Evolutionary conservation across 2,329 filamentous ascomycete genomes (phyloP), one percentile per base, ranked within the genome.

Genomic region (Trichoderma sp.): DNA sequence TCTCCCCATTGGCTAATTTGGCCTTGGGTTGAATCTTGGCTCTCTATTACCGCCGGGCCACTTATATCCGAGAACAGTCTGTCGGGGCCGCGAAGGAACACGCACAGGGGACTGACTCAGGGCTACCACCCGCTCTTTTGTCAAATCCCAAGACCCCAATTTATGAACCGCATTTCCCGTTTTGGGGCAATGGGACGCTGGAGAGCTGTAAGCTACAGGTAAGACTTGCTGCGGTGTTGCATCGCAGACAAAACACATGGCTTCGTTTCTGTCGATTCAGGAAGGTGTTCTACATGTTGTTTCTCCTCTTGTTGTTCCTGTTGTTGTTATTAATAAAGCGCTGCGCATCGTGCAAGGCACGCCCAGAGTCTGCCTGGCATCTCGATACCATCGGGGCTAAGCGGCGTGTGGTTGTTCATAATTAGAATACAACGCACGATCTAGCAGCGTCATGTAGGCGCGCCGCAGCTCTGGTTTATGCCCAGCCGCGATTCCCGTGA

Each of bases 401-500:
- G n/a, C 54, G 49, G 49, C 63, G 34, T 37, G 37, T 21, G n/a
- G 34, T 26, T 30, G 28, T 51, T 59, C 54, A 66, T 59, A 66
- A 28, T 66, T 66, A 66, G 54, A 43, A 54, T 58, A 59, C 39
- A 49, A 30, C 13, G 61, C 37, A 46, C 61, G 39, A 66, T 56
- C 37, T n/a, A 59, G 39, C 37, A 59, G 54, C 63, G 63, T 66
- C 63, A 66, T 66, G 28, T 59, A 66, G 37, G 56, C 63, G 39
- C 54, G 63, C 63, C 63, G 58, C 28, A 28, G 54, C 39, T 21
- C 28, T 59, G 26, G 4, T 66, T 37, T 58, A 18, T 30, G 28
- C 63, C 54, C 54, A 66, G 63, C 63, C 39, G 39, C 63, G 43
- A 66, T 51, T 58, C 63, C 54, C 63, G 54, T 66, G 63, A 66